phyloP scores from a whole-genome alignment of 345 rosid genomes.

The Aquilaria sinensis region DNA sequence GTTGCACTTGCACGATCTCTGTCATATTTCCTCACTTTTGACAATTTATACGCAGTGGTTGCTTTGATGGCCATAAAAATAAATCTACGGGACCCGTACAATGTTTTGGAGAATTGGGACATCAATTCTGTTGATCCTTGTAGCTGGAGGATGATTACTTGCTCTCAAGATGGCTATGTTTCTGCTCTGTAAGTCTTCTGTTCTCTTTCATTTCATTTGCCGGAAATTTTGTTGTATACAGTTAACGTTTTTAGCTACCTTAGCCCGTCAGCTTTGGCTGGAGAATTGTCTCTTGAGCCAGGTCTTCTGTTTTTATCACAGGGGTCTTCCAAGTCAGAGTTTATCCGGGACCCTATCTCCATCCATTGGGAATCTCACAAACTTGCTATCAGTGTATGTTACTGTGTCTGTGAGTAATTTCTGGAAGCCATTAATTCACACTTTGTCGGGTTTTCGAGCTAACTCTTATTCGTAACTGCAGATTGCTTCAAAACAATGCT shows the following conservation, averaged over 20 bases:
- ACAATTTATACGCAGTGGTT: constrained; percentile 62
- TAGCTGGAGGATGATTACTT: constrained; percentile 99
- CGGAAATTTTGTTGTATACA: background rate
- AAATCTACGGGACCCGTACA: constrained; percentile 80
- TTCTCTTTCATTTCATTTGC: background rate
- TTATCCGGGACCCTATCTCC: constrained; percentile 91
- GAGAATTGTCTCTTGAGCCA: background rate
- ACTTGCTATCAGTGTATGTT: constrained; percentile 85
- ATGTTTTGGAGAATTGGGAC: constrained; percentile 96
- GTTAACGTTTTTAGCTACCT: constrained; percentile 2
- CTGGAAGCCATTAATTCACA: background rate
- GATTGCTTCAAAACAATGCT: constrained; percentile 94
- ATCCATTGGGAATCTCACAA: constrained; percentile 72
- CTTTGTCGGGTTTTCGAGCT: background rate
- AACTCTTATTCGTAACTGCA: constrained; percentile 20
- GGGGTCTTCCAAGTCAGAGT: constrained; percentile 95
- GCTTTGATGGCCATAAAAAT: constrained; percentile 81
- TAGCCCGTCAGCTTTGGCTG: background rate
- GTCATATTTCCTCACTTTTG: constrained; percentile 6
- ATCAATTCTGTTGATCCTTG: constrained; percentile 97
- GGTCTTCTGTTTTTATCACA: constrained; percentile 20
- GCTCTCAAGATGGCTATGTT: constrained; percentile 78
- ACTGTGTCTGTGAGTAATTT: constrained; percentile 6
- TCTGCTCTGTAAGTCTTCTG: constrained; percentile 69
- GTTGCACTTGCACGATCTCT: background rate